These are phyloP conservation scores for Curvularia spicifera DNA, from an alignment of 2,329 filamentous ascomycete genomes.

Conservation along the genomic window DNA sequence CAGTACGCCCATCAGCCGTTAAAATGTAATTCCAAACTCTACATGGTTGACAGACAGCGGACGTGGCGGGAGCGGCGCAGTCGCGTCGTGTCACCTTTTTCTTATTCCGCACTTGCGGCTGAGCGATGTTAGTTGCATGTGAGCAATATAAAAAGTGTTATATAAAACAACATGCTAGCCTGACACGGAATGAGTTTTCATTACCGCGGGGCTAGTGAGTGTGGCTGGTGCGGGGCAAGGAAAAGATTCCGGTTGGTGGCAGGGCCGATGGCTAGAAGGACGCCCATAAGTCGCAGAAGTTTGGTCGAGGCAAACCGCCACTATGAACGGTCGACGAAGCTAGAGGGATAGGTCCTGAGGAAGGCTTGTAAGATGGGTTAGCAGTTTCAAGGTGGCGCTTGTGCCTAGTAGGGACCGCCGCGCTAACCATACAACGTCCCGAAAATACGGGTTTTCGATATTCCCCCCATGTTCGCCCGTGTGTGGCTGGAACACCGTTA, in stretches of 20 bases:
- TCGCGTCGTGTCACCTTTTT: neutral
- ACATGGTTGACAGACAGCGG: neutral
- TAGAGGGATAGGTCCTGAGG: neutral
- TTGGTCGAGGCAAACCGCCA: neutral
- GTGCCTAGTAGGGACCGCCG: neutral
- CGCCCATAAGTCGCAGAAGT: too few species aligned
- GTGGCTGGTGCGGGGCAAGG: neutral
- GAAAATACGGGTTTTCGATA: neutral
- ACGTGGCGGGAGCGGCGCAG: constrained; percentile 13
- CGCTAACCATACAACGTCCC: neutral
- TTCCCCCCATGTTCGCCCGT: constrained; percentile 8
- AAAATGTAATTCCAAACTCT: neutral
- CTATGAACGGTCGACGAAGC: neutral
- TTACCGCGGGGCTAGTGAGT: neutral
- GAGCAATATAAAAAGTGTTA: constrained; percentile 15
- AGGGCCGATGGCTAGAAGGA: neutral
- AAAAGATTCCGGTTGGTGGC: neutral
- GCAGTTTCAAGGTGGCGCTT: neutral
- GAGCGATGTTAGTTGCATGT: constrained; percentile 8
- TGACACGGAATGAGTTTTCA: constrained; percentile 6
- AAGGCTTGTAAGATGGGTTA: neutral
- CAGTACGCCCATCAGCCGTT: neutral
- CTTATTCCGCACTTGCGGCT: neutral
- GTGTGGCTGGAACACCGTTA: constrained; percentile 17
- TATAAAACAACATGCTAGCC: constrained; percentile 5